These are phyloP conservation scores for Lodderomyces theae DNA, from an alignment of 1,139 yeast genomes.

Conservation along the genomic window DNA sequence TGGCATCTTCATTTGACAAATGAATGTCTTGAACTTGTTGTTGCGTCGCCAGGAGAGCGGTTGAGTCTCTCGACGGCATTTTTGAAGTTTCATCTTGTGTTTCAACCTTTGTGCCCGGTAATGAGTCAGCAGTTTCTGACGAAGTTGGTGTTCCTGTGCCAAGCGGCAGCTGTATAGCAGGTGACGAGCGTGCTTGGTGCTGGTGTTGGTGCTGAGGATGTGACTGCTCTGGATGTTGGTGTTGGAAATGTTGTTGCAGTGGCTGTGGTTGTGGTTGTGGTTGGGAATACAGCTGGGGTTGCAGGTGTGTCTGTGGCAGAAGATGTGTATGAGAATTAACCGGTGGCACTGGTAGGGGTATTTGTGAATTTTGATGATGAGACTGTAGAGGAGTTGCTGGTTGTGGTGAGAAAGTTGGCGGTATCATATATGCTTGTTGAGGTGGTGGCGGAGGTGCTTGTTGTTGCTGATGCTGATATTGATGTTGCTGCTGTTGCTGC, in stretches of 20 bases:
- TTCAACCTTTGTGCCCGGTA: background rate
- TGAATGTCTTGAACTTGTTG: background rate
- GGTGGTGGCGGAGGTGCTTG: background rate
- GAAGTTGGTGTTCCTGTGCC: too few species aligned
- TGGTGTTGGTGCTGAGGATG: too few species aligned
- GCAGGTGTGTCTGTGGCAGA: constrained; percentile 1
- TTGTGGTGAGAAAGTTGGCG: constrained; percentile 6
- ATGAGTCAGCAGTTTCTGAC: too few species aligned
- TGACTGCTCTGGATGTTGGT: constrained; percentile 1
- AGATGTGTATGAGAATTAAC: constrained; percentile 3
- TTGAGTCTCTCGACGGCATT: background rate
- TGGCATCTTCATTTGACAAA: background rate
- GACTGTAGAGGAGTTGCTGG: constrained; percentile 6
- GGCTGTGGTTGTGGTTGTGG: background rate
- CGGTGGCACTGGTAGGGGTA: background rate
- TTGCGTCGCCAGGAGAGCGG: too few species aligned
- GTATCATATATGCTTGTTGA: constrained; percentile 4
- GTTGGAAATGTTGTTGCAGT: background rate
- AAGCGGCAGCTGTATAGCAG: too few species aligned
- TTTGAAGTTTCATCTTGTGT: background rate
- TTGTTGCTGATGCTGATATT: background rate
- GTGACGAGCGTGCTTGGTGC: too few species aligned
- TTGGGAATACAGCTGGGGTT: background rate
- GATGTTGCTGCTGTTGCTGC: constrained; percentile 5
- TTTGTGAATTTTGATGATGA: constrained; percentile 8